A percentile compares a stretch with the other conserved stretches of the same genome.
These are phyloP conservation scores for Antarctomyces pellizariae DNA, from an alignment of 495 filamentous ascomycete species.

Conservation along the genomic window DNA sequence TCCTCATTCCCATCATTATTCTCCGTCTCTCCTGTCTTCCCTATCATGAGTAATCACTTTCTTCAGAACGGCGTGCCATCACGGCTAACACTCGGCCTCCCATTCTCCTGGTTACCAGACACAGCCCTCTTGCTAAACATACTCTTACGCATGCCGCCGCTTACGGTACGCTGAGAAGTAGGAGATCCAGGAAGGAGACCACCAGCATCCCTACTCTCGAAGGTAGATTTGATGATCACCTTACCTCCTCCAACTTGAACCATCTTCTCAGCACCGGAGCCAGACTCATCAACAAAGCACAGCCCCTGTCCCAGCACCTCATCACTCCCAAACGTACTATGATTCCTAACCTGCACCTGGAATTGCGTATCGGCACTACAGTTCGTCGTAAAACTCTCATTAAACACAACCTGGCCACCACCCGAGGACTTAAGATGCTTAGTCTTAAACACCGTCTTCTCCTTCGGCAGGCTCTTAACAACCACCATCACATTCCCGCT, in stretches of 20 bases:
- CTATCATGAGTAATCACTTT: too few relatives aligned
- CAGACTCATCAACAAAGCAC: slow-evolving; percentile 81
- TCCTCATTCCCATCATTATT: too few relatives aligned
- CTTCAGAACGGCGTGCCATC: too few relatives aligned
- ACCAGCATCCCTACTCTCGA: too few relatives aligned
- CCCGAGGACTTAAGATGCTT: slow-evolving; percentile 48
- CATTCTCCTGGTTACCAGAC: too few relatives aligned
- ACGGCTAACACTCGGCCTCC: too few relatives aligned
- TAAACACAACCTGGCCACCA: slow-evolving; percentile 35
- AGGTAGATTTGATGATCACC: slow-evolving; percentile 44
- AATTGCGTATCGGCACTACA: slow-evolving; percentile 73
- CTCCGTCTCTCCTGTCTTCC: too few relatives aligned
- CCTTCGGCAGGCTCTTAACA: slow-evolving; percentile 42
- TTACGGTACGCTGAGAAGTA: too few relatives aligned
- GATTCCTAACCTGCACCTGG: slow-evolving; percentile 59
- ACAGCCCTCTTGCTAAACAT: too few relatives aligned
- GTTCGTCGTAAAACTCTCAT: slow-evolving; percentile 54
- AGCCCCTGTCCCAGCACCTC: slow-evolving; percentile 54
- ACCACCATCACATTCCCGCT: slow-evolving; percentile 62
- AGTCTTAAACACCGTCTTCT: slow-evolving; percentile 68
- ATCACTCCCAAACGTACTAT: slow-evolving; percentile 62
- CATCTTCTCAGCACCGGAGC: slow-evolving; percentile 45
- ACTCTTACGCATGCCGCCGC: too few relatives aligned
- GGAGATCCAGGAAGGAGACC: too few relatives aligned
- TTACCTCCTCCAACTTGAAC: slow-evolving; percentile 43